A percentile compares a stretch with the other conserved stretches of the same genome.
These are phyloP conservation scores for Saururus chinensis DNA, from an alignment of 164 flowering plant genomes.

Conservation along the genomic window DNA sequence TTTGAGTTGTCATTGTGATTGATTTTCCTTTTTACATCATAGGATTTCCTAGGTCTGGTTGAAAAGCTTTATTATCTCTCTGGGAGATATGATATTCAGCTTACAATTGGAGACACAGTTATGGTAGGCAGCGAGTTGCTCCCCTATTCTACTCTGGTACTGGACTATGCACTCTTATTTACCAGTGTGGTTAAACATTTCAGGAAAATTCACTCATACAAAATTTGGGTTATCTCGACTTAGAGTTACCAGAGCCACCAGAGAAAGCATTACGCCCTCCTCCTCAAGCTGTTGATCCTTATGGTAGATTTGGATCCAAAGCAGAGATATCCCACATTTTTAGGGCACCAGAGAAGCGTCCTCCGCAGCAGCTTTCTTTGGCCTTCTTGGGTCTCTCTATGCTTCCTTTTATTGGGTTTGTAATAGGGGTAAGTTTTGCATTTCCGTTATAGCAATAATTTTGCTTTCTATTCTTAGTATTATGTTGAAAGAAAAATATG, in stretches of 20 bases:
- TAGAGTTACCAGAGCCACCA: constrained; percentile 94
- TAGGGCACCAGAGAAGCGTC: constrained; percentile 80
- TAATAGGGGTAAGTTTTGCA: constrained; percentile 64
- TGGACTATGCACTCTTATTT: neutral
- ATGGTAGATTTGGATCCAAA: constrained; percentile 65
- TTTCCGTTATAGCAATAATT: too few relatives aligned
- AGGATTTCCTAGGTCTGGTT: constrained; percentile 95
- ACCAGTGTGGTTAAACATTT: constrained; percentile 4
- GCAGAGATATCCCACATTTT: constrained; percentile 86
- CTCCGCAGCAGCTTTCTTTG: constrained; percentile 71
- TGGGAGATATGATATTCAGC: constrained; percentile 78
- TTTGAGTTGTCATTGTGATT: neutral
- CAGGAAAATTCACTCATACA: constrained; percentile 88
- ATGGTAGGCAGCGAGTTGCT: constrained; percentile 46
- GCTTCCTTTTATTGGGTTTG: constrained; percentile 67
- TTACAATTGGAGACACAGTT: constrained; percentile 82
- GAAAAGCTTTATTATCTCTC: constrained; percentile 91
- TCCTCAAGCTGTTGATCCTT: constrained; percentile 56
- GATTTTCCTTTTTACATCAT: constrained; percentile 3
- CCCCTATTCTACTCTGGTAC: constrained; percentile 1
- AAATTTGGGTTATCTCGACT: constrained; percentile 62
- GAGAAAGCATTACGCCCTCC: constrained; percentile 89
- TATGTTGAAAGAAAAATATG: too few relatives aligned
- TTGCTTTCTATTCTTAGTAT: too few relatives aligned
- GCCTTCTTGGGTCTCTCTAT: constrained; percentile 66